Conservation (phyloP, 208 protist species). For the Acanthamoeba castellanii region DNA sequence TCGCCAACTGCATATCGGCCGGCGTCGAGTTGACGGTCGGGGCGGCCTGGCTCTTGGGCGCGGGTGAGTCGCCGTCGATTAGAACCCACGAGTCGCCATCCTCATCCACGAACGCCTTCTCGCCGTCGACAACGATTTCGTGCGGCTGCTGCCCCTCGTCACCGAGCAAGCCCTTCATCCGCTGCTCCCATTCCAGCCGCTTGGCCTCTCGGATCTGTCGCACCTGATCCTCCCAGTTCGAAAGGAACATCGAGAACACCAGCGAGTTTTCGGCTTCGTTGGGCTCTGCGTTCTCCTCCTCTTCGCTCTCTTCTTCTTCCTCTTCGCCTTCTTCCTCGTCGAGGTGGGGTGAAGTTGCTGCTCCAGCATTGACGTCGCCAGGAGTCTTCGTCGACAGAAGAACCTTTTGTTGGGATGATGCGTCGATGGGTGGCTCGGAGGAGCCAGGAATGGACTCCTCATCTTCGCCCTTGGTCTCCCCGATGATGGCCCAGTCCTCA, state of each 20-base stretch:
- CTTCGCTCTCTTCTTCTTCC: neutral
- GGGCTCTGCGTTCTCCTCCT: neutral
- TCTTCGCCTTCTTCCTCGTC: constrained; percentile 16
- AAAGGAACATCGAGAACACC: constrained; percentile 66
- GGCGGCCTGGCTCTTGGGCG: neutral
- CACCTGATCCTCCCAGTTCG: constrained; percentile 65
- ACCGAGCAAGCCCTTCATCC: constrained; percentile 13
- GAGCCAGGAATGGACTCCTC: constrained; percentile 38
- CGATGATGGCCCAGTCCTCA: constrained; percentile 59
- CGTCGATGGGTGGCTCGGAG: neutral
- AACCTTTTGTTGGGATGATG: neutral
- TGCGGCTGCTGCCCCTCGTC: neutral
- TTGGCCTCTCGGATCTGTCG: constrained; percentile 36
- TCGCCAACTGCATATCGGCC: neutral
- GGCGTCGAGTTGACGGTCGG: neutral
- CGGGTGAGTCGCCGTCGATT: neutral
- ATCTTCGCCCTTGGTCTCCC: constrained; percentile 35
- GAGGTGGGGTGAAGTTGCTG: neutral
- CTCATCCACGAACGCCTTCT: constrained; percentile 19
- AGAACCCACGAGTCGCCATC: constrained; percentile 59
- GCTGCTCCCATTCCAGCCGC: constrained; percentile 29
- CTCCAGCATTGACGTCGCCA: neutral
- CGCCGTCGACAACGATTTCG: neutral
- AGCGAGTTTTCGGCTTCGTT: constrained; percentile 11
- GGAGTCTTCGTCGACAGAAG: neutral